Base-by-base conservation (phyloP, 2,329 filamentous ascomycete genomes). In the Ophioceras dolichostomum region DNA sequence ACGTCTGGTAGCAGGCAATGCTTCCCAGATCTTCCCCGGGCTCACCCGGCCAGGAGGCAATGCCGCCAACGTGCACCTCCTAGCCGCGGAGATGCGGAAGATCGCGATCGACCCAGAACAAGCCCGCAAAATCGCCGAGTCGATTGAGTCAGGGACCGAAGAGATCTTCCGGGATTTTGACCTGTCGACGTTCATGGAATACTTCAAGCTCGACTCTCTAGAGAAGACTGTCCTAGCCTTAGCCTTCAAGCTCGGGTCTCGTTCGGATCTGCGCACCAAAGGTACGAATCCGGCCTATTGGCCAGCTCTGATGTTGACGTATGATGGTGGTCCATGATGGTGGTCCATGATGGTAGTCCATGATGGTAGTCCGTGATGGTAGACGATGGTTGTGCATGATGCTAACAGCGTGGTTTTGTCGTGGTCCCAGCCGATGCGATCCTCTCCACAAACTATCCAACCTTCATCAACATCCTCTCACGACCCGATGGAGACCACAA, bases 101-200 rank as follows among this genome's bases (percentile, higher is more conserved):
- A 76, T 95, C 46, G 73, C 79, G 35, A 76, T 78, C 43, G 83
- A 94, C 56, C 69, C 76, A 37, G 76, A 87, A 40, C 86, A 95
- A 63, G 83, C 88, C 36, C 73, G 76, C 49, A 93, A 86, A 61
- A 94, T 98, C 53, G 88, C 89, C 42, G 88, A 96, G 57, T 83
- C 88, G 16, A 82, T 98, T 54, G 88, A 95, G 58, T 81, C 79
- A 2, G 84, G 79, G 16, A 89, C 91, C 47, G 87, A 91, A 49
- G 89, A 98, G 49, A 76, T 94, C 42, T 95, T 94, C 57, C 82
- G 87, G 40, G 89, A 96, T 55, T 95, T 98, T 51, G 89, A 98
- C 55, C 72, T 98, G n/a, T 83, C 84, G 3, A 84, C 83, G 2
- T 96, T 98, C 55, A 79, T 96, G 69, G 83, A 94, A 45, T 88